phyloP scores from a whole-genome alignment of 345 rosid species.

The Hibiscus tridactylites region DNA sequence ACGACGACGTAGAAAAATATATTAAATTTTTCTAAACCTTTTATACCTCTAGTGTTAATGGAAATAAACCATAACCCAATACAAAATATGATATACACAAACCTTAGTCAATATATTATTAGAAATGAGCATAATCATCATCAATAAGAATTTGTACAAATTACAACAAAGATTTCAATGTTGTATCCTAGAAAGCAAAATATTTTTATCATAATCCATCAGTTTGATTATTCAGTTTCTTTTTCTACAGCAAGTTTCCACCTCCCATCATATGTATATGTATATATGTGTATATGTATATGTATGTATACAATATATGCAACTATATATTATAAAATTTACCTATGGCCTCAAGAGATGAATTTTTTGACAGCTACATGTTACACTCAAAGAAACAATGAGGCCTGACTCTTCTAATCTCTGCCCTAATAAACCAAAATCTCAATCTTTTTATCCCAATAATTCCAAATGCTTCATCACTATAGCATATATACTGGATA shows the following conservation, averaged over 20 bases:
- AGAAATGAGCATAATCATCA: conserved; percentile 13
- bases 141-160: background rate
- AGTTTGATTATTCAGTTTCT: conserved; percentile 11
- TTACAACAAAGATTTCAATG: conserved; percentile 7
- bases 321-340: background rate
- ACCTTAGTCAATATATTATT: conserved; percentile 11
- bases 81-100: conserved; percentile 6
- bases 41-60: conserved; percentile 14
- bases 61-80: background rate
- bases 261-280: background rate
- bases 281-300: background rate
- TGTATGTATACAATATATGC: background rate
- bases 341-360: conserved; percentile 17
- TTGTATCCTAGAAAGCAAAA: conserved; percentile 15
- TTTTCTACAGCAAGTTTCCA: conserved; percentile 21
- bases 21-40: background rate
- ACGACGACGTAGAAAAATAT: background rate
- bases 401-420: conserved; percentile 5
- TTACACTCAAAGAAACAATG: conserved; percentile 6
- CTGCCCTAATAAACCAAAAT: conserved; percentile 25
- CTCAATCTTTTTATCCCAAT: conserved; percentile 11
- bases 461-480: background rate
- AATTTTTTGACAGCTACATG: conserved; percentile 13
- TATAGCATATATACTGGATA: background rate
- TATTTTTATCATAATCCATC: background rate